These are phyloP conservation scores for Calonectria pseudoturangicola DNA, from an alignment of 2,329 filamentous ascomycete genomes.

Conservation along the genomic window DNA sequence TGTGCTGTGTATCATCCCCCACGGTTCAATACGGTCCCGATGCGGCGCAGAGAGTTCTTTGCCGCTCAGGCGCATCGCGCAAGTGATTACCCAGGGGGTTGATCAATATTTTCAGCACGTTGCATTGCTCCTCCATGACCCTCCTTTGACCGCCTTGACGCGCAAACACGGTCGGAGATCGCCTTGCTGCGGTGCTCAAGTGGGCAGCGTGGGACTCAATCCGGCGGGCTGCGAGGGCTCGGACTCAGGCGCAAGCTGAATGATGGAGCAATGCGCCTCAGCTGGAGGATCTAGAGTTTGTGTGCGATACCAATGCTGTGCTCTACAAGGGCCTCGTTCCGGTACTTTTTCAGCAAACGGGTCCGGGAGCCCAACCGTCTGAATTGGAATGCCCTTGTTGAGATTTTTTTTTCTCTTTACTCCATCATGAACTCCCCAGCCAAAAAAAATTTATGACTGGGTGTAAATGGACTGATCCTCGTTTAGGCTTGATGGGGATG, in stretches of 20 bases:
- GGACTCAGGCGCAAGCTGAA: constrained; percentile 38
- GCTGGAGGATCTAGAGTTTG: constrained; percentile 34
- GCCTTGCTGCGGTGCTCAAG: constrained; percentile 34
- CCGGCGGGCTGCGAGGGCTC: constrained; percentile 34
- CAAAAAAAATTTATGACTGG: background rate
- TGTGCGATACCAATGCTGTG: constrained; percentile 38
- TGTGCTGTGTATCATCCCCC: constrained; percentile 32
- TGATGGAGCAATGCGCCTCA: constrained; percentile 32
- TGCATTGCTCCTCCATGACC: constrained; percentile 28
- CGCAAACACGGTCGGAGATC: constrained; percentile 32
- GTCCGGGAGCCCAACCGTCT: constrained; percentile 21
- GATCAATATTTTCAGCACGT: constrained; percentile 25
- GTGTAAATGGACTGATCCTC: constrained; percentile 46
- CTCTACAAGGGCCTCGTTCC: constrained; percentile 36
- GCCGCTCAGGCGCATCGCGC: constrained; percentile 32
- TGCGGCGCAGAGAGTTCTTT: constrained; percentile 47
- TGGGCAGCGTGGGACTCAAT: constrained; percentile 35
- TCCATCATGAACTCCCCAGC: constrained; percentile 18
- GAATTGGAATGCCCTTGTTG: constrained; percentile 19
- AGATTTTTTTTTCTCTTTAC: constrained; percentile 6
- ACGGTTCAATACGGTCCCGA: constrained; percentile 22
- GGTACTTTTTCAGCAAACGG: constrained; percentile 36
- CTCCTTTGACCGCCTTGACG: constrained; percentile 35
- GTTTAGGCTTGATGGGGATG: constrained; percentile 23
- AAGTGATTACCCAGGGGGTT: constrained; percentile 31